Conservation (phyloP, 2,329 filamentous ascomycete genomes). For the Trichoderma lentiforme region DNA sequence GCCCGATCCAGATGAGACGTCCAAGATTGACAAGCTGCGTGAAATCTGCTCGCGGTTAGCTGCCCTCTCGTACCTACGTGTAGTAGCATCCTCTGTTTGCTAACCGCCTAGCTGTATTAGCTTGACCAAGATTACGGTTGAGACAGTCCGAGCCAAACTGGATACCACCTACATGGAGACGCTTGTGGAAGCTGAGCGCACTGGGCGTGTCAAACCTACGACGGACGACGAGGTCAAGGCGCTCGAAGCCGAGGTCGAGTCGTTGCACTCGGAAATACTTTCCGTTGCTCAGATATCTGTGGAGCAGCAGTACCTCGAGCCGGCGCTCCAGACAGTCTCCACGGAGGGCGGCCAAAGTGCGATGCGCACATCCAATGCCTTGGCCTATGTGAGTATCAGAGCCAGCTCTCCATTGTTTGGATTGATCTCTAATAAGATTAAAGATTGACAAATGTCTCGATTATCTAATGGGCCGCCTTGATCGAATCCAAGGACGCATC, state of each 20-base stretch:
- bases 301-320: conserved; percentile 63
- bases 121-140: conserved; percentile 55
- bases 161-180: conserved; percentile 55
- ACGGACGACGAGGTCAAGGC: conserved; percentile 44
- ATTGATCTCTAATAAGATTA: background rate
- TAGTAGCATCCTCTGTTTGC: background rate
- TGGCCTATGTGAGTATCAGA: conserved; percentile 47
- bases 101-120: conserved; percentile 30
- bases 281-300: conserved; percentile 69
- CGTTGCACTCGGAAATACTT: conserved; percentile 65
- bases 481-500: conserved; percentile 40
- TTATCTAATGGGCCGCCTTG: conserved; percentile 48
- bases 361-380: conserved; percentile 44
- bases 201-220: conserved; percentile 27
- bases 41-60: conserved; percentile 53
- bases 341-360: conserved; percentile 43
- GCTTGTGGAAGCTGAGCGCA: conserved; percentile 32
- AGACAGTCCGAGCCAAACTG: conserved; percentile 51
- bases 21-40: conserved; percentile 55
- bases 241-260: conserved; percentile 64
- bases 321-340: conserved; percentile 49
- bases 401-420: too few species aligned
- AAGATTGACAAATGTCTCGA: conserved; percentile 53
- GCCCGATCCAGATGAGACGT: conserved; percentile 49
- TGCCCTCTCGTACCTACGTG: background rate